Evolutionary conservation across 2,329 filamentous ascomycete species (phyloP).

Genomic region (Epichloe elymi): DNA sequence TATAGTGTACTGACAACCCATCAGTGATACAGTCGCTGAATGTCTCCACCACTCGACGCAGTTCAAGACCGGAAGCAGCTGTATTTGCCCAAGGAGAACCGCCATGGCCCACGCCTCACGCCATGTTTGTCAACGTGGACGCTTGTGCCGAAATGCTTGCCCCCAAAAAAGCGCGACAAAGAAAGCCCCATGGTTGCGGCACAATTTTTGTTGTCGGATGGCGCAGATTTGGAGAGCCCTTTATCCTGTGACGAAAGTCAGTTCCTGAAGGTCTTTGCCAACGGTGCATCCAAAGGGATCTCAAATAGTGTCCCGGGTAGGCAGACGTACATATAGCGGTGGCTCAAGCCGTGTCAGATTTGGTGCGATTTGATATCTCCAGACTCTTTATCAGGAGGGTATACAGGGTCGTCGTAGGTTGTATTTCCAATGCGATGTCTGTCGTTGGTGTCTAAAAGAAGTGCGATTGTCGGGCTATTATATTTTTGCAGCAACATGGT

Average conservation of each 20-base stretch:
- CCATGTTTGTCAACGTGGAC: conserved; percentile 32
- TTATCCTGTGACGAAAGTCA: background rate
- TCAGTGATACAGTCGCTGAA: background rate
- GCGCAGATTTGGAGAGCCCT: background rate
- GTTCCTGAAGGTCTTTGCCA: background rate
- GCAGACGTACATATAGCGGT: background rate
- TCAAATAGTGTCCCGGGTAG: background rate
- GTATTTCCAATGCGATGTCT: background rate
- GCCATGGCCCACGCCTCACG: conserved; percentile 35
- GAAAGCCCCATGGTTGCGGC: conserved; percentile 30
- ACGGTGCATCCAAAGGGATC: background rate
- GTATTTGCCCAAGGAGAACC: conserved; percentile 35
- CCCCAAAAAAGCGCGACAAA: conserved; percentile 33
- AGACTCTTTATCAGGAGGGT: background rate
- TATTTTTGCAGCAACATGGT: background rate
- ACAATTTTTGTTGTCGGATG: background rate
- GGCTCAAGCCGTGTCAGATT: background rate
- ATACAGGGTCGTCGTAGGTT: background rate
- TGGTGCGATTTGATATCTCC: background rate
- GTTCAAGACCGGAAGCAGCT: conserved; percentile 30
- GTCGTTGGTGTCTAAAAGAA: background rate
- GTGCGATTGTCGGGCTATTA: background rate
- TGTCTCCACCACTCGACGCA: background rate
- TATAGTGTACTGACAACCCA: background rate
- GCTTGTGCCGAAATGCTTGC: conserved; percentile 36